phyloP scores from a whole-genome alignment of 805 yeast species.

The Zygoascus biomembranicola region DNA sequence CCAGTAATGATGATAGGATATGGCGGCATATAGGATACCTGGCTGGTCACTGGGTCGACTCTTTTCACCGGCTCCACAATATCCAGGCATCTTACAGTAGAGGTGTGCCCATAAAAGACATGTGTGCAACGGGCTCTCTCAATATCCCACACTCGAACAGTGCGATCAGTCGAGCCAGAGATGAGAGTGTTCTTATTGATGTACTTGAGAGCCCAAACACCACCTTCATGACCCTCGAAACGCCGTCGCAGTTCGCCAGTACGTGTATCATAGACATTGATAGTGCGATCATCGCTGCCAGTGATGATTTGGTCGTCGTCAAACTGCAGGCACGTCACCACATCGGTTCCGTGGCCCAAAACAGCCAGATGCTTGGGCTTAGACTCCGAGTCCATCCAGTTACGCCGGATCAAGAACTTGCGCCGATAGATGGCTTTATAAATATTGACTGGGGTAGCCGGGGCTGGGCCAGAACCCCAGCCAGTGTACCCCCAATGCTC shows the following conservation, averaged over 20 bases:
- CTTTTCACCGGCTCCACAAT: conserved; percentile 60
- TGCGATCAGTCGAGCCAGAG: conserved; percentile 90
- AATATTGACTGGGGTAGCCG: conserved; percentile 21
- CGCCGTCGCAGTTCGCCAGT: conserved; percentile 58
- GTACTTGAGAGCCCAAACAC: conserved; percentile 97
- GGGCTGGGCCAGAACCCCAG: conserved; percentile 17
- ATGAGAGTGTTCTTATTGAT: conserved; percentile 64
- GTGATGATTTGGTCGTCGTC: conserved; percentile 86
- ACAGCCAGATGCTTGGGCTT: conserved; percentile 60
- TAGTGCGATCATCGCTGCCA: conserved; percentile 81
- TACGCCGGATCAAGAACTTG: conserved; percentile 44
- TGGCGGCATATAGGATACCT: conserved; percentile 45
- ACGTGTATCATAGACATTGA: conserved; percentile 70
- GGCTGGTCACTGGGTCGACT: conserved; percentile 47
- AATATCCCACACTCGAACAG: conserved; percentile 91
- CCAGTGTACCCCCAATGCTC: conserved; percentile 29
- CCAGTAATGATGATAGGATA: conserved; percentile 77
- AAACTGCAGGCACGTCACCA: conserved; percentile 92
- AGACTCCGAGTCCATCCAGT: conserved; percentile 76
- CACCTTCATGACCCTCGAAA: conserved; percentile 88
- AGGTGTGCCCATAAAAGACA: conserved; percentile 82
- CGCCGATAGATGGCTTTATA: conserved; percentile 56
- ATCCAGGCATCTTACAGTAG: conserved; percentile 88
- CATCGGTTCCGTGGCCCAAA: conserved; percentile 64
- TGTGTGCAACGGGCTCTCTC: conserved; percentile 81